These are phyloP conservation scores for Neofusicoccum umdonicola DNA, from an alignment of 2,329 filamentous ascomycete species.

Conservation along the genomic window DNA sequence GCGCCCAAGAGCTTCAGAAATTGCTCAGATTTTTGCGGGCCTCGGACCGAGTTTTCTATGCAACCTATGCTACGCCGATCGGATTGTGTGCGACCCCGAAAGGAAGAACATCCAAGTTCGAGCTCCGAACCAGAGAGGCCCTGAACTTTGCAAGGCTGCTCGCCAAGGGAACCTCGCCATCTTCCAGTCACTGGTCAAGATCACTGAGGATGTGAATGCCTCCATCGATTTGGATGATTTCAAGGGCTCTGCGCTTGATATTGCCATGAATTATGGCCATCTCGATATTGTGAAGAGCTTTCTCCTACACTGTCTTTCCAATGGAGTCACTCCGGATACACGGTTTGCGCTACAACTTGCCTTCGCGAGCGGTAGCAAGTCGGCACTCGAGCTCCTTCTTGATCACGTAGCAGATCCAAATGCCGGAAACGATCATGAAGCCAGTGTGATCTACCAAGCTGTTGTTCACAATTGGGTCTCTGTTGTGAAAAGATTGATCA, in stretches of 20 bases:
- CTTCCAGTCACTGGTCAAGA: not conserved
- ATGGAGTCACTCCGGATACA: not conserved
- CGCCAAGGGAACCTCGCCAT: not conserved
- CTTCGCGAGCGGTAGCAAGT: too few species aligned
- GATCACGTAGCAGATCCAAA: not conserved
- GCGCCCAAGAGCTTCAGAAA: not conserved
- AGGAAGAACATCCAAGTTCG: not conserved
- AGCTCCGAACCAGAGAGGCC: not conserved
- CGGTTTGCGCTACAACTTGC: not conserved
- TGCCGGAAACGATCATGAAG: not conserved
- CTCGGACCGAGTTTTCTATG: not conserved
- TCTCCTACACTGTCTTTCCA: not conserved
- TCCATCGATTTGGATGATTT: accelerated
- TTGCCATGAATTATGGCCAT: not conserved
- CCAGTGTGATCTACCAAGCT: not conserved
- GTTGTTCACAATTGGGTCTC: too few species aligned
- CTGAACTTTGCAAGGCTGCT: not conserved
- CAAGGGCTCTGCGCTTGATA: not conserved
- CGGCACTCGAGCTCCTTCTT: not conserved
- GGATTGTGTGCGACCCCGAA: not conserved
- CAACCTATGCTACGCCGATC: not conserved
- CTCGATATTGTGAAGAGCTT: not conserved
- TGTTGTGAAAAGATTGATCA: not conserved
- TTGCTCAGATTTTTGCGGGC: not conserved
- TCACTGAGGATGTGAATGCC: not conserved